Percentiles rank a stretch among this genome's conserved stretches.
These are phyloP conservation scores for Fusarium sp. DNA, from an alignment of 2,329 filamentous ascomycete species.

Conservation along the genomic window DNA sequence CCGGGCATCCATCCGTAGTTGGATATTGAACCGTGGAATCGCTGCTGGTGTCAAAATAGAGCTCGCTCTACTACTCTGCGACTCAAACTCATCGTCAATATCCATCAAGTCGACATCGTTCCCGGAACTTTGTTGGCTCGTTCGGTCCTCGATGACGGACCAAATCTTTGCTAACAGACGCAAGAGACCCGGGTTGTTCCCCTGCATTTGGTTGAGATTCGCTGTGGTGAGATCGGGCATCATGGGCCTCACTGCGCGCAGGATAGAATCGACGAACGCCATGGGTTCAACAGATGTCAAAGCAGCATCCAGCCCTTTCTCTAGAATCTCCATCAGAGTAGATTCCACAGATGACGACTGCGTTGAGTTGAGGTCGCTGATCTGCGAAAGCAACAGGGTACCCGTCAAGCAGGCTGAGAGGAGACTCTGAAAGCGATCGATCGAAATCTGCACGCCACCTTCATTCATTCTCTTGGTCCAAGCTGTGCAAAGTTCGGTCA, in stretches of 20 bases:
- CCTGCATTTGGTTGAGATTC: constrained; percentile 53
- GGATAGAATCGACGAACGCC: constrained; percentile 59
- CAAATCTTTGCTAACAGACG: constrained; percentile 57
- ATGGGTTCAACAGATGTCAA: constrained; percentile 59
- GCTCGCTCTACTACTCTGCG: constrained; percentile 65
- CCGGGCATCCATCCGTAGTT: constrained; percentile 55
- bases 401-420: constrained; percentile 61
- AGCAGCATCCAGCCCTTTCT: constrained; percentile 56
- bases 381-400: constrained; percentile 60
- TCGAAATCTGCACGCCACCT: constrained; percentile 61
- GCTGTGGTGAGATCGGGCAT: constrained; percentile 58
- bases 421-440: constrained; percentile 65
- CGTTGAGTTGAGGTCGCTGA: constrained; percentile 60
- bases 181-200: constrained; percentile 56
- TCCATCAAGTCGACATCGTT: constrained; percentile 70
- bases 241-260: constrained; percentile 58
- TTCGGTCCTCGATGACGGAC: constrained; percentile 36
- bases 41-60: constrained; percentile 51
- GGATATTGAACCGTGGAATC: constrained; percentile 60
- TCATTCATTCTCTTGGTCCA: constrained; percentile 62
- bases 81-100: constrained; percentile 73
- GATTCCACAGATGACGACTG: constrained; percentile 63
- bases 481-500: constrained; percentile 59
- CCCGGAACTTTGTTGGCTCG: constrained; percentile 43
- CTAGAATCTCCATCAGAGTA: constrained; percentile 55